A percentile compares a stretch with the other conserved stretches of the same genome.
These are phyloP conservation scores for Triticum aestivum DNA, from an alignment of 176 grass and related monocot species.

Conservation along the genomic window DNA sequence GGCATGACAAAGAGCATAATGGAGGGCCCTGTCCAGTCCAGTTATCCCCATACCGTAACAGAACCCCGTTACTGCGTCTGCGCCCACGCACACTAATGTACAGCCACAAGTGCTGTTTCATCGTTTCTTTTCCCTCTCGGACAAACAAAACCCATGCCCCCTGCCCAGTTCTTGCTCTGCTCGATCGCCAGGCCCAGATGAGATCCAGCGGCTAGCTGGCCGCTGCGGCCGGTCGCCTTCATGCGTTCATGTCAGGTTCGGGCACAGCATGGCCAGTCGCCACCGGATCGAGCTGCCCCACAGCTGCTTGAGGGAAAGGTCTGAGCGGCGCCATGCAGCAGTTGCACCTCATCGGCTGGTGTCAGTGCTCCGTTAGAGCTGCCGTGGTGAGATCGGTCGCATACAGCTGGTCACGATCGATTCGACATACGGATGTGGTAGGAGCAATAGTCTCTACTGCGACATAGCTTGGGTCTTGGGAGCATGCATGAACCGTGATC, in stretches of 20 bases:
- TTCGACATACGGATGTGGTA: too few species aligned
- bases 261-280: neutral
- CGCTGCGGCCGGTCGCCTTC: neutral
- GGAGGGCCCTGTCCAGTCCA: conserved; percentile 11
- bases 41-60: conserved; percentile 24
- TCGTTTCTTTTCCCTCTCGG: neutral
- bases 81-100: neutral
- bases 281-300: neutral
- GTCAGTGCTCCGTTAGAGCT: neutral
- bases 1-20: conserved; percentile 47
- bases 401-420: too few species aligned
- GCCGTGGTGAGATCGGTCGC: too few species aligned
- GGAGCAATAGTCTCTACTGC: too few species aligned
- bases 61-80: conserved; percentile 7
- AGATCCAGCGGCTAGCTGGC: too few species aligned
- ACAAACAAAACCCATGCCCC: neutral
- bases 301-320: too few species aligned
- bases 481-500: too few species aligned
- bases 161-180: neutral
- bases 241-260: conserved; percentile 24
- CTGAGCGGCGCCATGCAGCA: neutral
- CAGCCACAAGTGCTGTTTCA: neutral
- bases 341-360: neutral
- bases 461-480: too few species aligned
- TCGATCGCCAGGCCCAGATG: too few species aligned